Evolutionary conservation across 768 basidiomycete species (phyloP).

Genomic region (Phaffia tasmanica): DNA sequence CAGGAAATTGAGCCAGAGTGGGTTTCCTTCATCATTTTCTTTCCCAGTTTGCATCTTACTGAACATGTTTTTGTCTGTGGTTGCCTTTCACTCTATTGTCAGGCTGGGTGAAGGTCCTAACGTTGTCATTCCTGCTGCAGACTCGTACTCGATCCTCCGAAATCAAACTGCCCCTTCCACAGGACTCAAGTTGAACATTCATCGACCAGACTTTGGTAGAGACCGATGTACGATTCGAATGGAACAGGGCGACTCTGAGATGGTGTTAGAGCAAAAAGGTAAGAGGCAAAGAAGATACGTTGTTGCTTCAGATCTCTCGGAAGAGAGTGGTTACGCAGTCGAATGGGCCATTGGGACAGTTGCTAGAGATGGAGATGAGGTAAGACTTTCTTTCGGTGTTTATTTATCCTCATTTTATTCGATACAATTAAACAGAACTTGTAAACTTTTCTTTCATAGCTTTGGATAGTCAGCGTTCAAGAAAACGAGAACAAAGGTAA

Average conservation of each 20-base stretch:
- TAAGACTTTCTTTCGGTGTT: slow-evolving; percentile 39
- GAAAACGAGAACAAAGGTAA: slow-evolving; percentile 84
- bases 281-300: slow-evolving; percentile 61
- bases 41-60: slow-evolving; percentile 24
- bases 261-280: slow-evolving; percentile 45
- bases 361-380: slow-evolving; percentile 82
- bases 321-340: slow-evolving; percentile 86
- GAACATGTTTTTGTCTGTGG: slow-evolving; percentile 40
- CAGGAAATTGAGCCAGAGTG: slow-evolving; percentile 28
- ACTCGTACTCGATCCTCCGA: slow-evolving; percentile 25
- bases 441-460: not conserved
- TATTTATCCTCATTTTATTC: slow-evolving; percentile 26
- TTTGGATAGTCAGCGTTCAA: slow-evolving; percentile 70
- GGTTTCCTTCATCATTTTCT: too few relatives aligned
- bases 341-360: slow-evolving; percentile 99
- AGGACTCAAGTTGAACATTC: slow-evolving; percentile 21
- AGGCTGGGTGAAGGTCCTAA: slow-evolving; percentile 78
- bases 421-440: not conserved
- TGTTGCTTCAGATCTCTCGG: slow-evolving; percentile 86
- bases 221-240: slow-evolving; percentile 85
- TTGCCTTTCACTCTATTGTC: slow-evolving; percentile 56
- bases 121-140: slow-evolving; percentile 54
- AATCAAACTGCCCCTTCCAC: slow-evolving; percentile 17
- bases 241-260: slow-evolving; percentile 69
- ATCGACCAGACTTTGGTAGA: slow-evolving; percentile 74